Conservation (phyloP, 352 stramenopile genomes). For the Elongisporangium prolatum region DNA sequence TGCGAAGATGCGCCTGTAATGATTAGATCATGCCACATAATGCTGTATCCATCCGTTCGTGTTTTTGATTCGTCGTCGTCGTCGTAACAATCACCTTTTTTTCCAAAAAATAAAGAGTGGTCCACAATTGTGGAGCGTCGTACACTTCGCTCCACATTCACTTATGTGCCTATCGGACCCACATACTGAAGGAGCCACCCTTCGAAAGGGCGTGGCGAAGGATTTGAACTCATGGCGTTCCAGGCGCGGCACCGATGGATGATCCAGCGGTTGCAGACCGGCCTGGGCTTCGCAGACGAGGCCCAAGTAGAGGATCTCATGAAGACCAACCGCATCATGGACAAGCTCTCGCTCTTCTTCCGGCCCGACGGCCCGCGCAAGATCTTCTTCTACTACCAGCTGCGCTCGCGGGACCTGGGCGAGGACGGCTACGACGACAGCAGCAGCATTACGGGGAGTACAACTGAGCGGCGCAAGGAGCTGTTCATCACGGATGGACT, state of each 20-base stretch:
- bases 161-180: not conserved
- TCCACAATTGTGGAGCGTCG: not conserved
- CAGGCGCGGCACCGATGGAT: slow-evolving; percentile 82
- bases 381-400: slow-evolving; percentile 82
- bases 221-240: slow-evolving; percentile 55
- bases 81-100: not conserved
- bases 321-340: slow-evolving; percentile 78
- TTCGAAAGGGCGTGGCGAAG: not conserved
- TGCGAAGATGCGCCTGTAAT: not conserved
- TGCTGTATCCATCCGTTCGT: not conserved
- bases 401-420: slow-evolving; percentile 10
- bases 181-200: not conserved
- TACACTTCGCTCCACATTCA: not conserved
- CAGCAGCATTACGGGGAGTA: not conserved
- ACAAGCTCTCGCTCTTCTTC: slow-evolving; percentile 70
- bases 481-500: slow-evolving; percentile 84
- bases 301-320: slow-evolving; percentile 74
- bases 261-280: slow-evolving; percentile 74
- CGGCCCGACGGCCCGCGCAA: slow-evolving; percentile 54
- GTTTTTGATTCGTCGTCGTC: not conserved
- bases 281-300: slow-evolving; percentile 71
- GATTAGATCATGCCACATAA: not conserved
- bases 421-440: not conserved
- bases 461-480: slow-evolving; percentile 28
- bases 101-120: not conserved